Evolutionary conservation across 2,329 filamentous ascomycete species (phyloP), one percentile per base, ranked within the genome.

Genomic region (Talaromyces amestolkiae): DNA sequence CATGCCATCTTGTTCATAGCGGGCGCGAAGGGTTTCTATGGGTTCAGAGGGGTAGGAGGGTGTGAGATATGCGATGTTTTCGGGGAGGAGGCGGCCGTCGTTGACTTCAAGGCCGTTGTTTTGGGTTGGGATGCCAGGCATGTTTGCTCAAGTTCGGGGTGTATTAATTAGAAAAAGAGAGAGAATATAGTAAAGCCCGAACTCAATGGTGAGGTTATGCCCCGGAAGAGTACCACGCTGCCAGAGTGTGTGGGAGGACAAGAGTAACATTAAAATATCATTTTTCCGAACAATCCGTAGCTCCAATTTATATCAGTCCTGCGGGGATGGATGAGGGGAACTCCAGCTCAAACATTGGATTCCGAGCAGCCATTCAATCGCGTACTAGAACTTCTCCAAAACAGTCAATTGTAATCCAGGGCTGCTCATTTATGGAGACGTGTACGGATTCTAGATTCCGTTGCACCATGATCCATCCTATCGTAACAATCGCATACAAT

Each of bases 1-100:
- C 68, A 87, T 87, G 24, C 85, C 85, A 54, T 87, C 80, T 66
- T 80, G 72, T 6, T 79, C 68, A 69, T 80, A 84, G 35, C 81
- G 79, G 4, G 72, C 70, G n/a, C 78, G 78, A 1, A 86, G 76
- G 49, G 84, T 81, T 43, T 82, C 77, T 9, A 85, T 65, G 0
- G 84, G 81, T 11, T 81, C 75, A 35, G 74, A 71, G 1, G 80
- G 79, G 8, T 77, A 74, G 0, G 83, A 84, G 17, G 77, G 74
- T 9, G 71, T 77, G 27, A 86, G 72, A 22, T 75, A 72, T 0
- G 75, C 75, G 2, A 82, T 77, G 65, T 84, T 81, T 7, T 76
- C 73, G 5, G 80, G 76, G n/a, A 73, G 74, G 10, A 86, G 77
- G 6, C 78, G 78, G 0, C 81, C 81, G 66, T 84, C 82, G 64